Evolutionary conservation across 768 basidiomycete species (phyloP).

Genomic region (Boletus coccyginus): DNA sequence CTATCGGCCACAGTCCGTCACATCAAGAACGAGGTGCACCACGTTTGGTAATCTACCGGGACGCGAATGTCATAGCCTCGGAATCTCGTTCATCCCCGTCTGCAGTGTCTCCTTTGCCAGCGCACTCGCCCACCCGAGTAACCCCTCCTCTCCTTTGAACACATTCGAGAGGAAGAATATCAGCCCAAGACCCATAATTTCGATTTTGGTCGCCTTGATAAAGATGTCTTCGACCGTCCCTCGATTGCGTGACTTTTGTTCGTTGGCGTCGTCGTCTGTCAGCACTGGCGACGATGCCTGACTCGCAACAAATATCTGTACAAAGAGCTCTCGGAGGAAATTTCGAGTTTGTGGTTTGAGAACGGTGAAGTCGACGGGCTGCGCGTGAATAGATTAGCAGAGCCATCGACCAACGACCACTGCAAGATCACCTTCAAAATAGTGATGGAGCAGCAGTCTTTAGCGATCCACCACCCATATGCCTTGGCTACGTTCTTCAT

Average conservation of each 20-base stretch:
- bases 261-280: constrained; percentile 31
- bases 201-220: constrained; percentile 64
- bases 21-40: no score
- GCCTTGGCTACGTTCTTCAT: constrained; percentile 75
- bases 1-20: no score
- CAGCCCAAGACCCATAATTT: constrained; percentile 70
- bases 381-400: not conserved
- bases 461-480: constrained; percentile 92
- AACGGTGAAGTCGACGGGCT: constrained; percentile 86
- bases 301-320: constrained; percentile 66
- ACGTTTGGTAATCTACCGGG: not conserved
- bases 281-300: constrained; percentile 73
- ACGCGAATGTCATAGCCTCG: constrained; percentile 20
- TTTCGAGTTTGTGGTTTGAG: constrained; percentile 59
- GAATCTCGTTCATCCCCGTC: constrained; percentile 57
- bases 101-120: constrained; percentile 70
- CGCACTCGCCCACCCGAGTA: constrained; percentile 64
- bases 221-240: constrained; percentile 74
- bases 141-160: constrained; percentile 40
- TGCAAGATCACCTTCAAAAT: constrained; percentile 70
- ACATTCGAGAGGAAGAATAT: constrained; percentile 62
- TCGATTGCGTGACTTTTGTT: constrained; percentile 48
- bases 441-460: constrained; percentile 68
- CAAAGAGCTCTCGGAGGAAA: constrained; percentile 73
- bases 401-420: not conserved